Evolutionary conservation across 208 protist genomes (phyloP).

Genomic region (Angomonas deanei): DNA sequence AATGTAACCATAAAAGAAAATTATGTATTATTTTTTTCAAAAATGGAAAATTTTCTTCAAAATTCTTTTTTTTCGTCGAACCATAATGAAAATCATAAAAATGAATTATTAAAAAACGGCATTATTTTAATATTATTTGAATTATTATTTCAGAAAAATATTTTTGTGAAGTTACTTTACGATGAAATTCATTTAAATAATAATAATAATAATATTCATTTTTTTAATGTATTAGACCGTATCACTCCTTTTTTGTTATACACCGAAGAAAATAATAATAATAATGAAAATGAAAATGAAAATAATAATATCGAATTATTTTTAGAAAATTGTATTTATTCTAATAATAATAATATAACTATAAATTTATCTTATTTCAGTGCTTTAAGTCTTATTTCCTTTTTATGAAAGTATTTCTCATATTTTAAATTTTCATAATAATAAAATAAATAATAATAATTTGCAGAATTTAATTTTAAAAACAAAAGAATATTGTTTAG

Average conservation of each 20-base stretch:
- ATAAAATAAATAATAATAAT: slow-evolving; percentile 1
- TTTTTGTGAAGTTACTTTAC: too few relatives aligned
- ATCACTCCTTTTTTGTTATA: not conserved
- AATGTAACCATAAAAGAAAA: not conserved
- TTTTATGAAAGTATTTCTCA: not conserved
- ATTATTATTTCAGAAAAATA: too few relatives aligned
- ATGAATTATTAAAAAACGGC: too few relatives aligned
- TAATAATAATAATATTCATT: not conserved
- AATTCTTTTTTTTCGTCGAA: too few relatives aligned
- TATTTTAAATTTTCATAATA: not conserved
- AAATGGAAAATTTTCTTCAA: not conserved
- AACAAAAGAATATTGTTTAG: not conserved
- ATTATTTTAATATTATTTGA: too few relatives aligned
- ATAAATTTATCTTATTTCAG: not conserved
- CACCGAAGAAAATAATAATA: not conserved
- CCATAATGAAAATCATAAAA: too few relatives aligned
- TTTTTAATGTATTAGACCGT: not conserved
- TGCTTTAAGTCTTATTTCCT: not conserved
- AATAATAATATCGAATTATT: not conserved
- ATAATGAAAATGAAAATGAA: not conserved
- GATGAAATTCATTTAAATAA: not conserved
- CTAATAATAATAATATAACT: not conserved
- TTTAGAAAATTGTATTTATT: not conserved
- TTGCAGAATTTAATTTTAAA: not conserved
- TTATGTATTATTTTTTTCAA: not conserved